Evolutionary conservation across 306 rosid genomes (phyloP).

Genomic region (Trichosanthes cucumerina): DNA sequence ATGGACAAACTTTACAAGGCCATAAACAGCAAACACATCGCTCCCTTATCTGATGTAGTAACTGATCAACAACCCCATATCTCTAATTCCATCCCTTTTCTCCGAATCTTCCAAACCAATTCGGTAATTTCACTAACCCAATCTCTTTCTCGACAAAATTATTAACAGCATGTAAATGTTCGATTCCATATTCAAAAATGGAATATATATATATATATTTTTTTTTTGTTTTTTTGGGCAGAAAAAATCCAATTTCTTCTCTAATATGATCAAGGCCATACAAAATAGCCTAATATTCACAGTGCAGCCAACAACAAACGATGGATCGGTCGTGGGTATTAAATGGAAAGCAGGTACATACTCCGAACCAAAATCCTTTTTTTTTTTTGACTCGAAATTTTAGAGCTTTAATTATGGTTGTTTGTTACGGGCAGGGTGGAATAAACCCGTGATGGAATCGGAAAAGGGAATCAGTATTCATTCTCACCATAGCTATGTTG

Average conservation of each 20-base stretch:
- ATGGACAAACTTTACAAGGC: constrained; percentile 32
- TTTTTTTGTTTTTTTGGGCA: constrained; percentile 15
- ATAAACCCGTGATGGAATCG: constrained; percentile 24
- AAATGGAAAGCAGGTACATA: constrained; percentile 57
- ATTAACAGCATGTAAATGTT: no score
- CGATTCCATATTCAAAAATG: no score
- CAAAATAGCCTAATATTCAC: constrained; percentile 29
- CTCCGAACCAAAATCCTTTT: background rate
- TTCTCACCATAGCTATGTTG: constrained; percentile 38
- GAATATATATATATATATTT: no score
- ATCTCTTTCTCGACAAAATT: background rate
- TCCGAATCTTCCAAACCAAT: constrained; percentile 33
- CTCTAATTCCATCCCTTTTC: constrained; percentile 32
- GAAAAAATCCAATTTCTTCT: constrained; percentile 45
- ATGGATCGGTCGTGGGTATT: constrained; percentile 54
- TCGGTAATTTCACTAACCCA: constrained; percentile 20
- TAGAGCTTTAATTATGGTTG: background rate
- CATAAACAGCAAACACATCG: constrained; percentile 30
- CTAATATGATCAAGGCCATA: constrained; percentile 22
- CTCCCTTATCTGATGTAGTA: constrained; percentile 30
- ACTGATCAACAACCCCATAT: constrained; percentile 33
- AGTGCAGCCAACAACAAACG: constrained; percentile 37
- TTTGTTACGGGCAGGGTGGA: constrained; percentile 44
- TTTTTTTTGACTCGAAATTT: background rate
- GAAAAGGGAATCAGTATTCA: constrained; percentile 58